These are phyloP conservation scores for Bimuria novae-zelandiae DNA, from an alignment of 2,329 filamentous ascomycete species.

Conservation along the genomic window DNA sequence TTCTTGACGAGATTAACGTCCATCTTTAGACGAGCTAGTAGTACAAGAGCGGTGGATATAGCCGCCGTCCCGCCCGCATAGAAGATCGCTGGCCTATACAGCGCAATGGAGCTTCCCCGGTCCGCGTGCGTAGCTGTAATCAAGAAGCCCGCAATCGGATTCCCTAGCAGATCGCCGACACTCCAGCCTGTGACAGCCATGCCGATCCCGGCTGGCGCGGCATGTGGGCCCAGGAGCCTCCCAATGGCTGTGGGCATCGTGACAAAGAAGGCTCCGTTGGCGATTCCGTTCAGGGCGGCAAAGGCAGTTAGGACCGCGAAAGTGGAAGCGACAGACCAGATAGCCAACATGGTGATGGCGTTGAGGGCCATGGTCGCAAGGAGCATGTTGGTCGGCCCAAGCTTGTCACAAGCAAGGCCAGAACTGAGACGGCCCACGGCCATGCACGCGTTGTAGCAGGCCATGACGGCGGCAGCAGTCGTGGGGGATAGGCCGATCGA, in stretches of 20 bases:
- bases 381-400: conserved; percentile 3
- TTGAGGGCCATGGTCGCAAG: conserved; percentile 5
- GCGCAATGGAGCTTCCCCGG: conserved; percentile 2
- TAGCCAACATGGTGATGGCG: conserved; percentile 4
- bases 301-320: neutral
- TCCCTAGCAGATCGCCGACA: conserved; percentile 1
- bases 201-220: conserved; percentile 1
- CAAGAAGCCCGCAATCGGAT: conserved; percentile 3
- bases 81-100: conserved; percentile 6
- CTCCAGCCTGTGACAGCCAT: conserved; percentile 5
- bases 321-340: conserved; percentile 6
- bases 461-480: conserved; percentile 5
- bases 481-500: conserved; percentile 2
- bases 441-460: conserved; percentile 6
- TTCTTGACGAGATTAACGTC: conserved; percentile 3
- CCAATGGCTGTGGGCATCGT: conserved; percentile 5
- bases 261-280: conserved; percentile 4
- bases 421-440: conserved; percentile 4
- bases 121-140: conserved; percentile 3
- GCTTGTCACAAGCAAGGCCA: conserved; percentile 5
- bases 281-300: conserved; percentile 4
- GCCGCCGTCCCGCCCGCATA: conserved; percentile 5
- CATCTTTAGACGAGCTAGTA: conserved; percentile 3
- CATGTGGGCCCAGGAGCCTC: conserved; percentile 1
- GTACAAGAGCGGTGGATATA: conserved; percentile 1